Evolutionary conservation across 805 yeast genomes (phyloP).

Genomic region (Barnettozyma pratensis): DNA sequence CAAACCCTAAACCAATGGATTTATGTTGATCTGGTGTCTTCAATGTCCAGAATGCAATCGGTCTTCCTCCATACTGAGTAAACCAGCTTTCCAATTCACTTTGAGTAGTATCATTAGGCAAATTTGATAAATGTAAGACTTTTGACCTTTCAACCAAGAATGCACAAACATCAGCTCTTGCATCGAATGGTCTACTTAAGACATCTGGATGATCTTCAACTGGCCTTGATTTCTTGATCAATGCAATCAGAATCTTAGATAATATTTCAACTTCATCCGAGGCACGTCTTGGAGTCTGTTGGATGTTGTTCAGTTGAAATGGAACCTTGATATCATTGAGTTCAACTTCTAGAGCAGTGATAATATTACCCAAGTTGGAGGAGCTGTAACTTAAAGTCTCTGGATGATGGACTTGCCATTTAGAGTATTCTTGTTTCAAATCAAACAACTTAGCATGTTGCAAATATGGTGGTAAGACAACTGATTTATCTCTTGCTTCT

Average conservation of each 20-base stretch:
- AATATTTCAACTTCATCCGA: conserved; percentile 41
- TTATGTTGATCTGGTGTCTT: conserved; percentile 53
- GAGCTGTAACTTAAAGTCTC: conserved; percentile 32
- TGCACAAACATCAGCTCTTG: conserved; percentile 62
- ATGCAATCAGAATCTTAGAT: conserved; percentile 38
- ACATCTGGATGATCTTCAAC: conserved; percentile 46
- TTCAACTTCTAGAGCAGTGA: conserved; percentile 27
- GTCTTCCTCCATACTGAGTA: conserved; percentile 78
- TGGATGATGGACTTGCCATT: conserved; percentile 65
- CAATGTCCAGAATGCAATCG: conserved; percentile 86
- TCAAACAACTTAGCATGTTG: conserved; percentile 77
- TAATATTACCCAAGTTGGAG: conserved; percentile 24
- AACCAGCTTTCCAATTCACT: conserved; percentile 90
- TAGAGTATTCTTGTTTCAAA: conserved; percentile 63
- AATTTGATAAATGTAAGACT: conserved; percentile 72
- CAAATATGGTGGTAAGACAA: conserved; percentile 66
- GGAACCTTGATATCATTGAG: conserved; percentile 14
- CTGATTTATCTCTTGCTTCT: conserved; percentile 74
- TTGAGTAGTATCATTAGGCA: conserved; percentile 85
- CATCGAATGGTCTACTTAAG: conserved; percentile 70
- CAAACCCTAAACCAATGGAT: conserved; percentile 69
- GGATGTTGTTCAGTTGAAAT: conserved; percentile 12
- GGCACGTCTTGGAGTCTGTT: conserved; percentile 35
- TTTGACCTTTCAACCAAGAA: conserved; percentile 70
- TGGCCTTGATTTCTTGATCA: conserved; percentile 44